A percentile compares a stretch with the other conserved stretches of the same genome.
Conservation (phyloP, 148 eudicot genomes). For the Rhododendron henanense region DNA sequence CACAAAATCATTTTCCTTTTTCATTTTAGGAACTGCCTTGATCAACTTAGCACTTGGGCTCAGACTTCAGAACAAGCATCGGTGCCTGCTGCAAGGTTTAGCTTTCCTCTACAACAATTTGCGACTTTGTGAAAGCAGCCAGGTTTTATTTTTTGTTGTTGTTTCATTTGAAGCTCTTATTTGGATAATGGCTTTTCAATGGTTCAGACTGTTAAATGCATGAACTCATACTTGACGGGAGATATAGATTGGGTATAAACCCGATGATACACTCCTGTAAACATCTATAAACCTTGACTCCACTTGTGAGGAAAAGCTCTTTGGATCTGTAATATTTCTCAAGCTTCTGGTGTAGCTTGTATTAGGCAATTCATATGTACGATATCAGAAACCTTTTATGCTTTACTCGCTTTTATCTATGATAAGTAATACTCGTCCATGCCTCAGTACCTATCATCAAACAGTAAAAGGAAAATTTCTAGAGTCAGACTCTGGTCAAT, state of each 20-base stretch:
- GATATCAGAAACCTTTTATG: not conserved
- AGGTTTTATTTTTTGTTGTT: constrained; percentile 15
- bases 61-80: constrained; percentile 93
- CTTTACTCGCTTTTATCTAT: not conserved
- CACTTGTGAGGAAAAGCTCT: not conserved
- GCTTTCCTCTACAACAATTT: constrained; percentile 78
- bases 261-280: not conserved
- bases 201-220: not conserved
- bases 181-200: not conserved
- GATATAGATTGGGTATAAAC: not conserved
- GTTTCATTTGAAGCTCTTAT: constrained; percentile 2
- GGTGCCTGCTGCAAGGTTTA: constrained; percentile 75
- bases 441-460: not conserved
- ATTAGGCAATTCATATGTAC: not conserved
- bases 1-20: not conserved
- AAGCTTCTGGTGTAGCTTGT: too few species aligned
- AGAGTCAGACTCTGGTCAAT: not conserved
- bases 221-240: not conserved
- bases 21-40: constrained; percentile 51
- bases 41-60: constrained; percentile 75
- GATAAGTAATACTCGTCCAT: not conserved
- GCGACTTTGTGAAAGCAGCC: constrained; percentile 57
- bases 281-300: too few species aligned
- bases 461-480: not conserved
- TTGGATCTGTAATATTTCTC: not conserved